Conservation (phyloP, 306 rosid species). For the Trichosanthes cucumerina region DNA sequence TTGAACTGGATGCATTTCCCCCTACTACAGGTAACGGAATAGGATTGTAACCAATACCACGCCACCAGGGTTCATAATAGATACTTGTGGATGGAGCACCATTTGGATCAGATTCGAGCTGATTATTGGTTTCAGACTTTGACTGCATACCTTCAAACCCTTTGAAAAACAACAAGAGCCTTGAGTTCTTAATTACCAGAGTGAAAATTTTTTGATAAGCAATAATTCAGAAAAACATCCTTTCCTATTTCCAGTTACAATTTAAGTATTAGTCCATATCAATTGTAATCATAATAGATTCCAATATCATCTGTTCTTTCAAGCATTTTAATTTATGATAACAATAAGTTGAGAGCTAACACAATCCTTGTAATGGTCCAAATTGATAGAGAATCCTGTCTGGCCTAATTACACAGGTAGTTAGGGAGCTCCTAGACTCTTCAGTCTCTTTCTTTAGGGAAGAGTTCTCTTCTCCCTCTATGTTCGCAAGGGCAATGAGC, state of each 20-base stretch:
- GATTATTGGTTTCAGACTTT: conserved; percentile 50
- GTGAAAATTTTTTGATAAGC: neutral
- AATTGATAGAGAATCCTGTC: neutral
- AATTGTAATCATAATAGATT: neutral
- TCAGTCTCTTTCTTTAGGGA: neutral
- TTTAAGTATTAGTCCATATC: neutral
- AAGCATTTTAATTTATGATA: neutral
- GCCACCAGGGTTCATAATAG: conserved; percentile 92
- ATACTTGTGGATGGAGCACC: conserved; percentile 35
- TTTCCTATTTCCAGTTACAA: neutral
- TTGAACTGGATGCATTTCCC: conserved; percentile 49
- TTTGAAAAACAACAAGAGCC: conserved; percentile 6
- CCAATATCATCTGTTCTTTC: neutral
- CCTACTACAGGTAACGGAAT: conserved; percentile 33
- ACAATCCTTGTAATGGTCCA: neutral
- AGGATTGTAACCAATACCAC: conserved; percentile 48
- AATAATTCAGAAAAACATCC: neutral
- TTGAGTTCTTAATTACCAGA: neutral
- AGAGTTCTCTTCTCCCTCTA: neutral
- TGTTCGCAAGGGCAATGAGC: neutral
- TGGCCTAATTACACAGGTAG: neutral
- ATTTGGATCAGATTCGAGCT: conserved; percentile 39
- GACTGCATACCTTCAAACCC: conserved; percentile 64
- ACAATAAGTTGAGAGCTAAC: neutral
- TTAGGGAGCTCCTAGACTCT: neutral